Base-by-base conservation (phyloP, 352 stramenopile species). In the Lagenidium giganteum region DNA sequence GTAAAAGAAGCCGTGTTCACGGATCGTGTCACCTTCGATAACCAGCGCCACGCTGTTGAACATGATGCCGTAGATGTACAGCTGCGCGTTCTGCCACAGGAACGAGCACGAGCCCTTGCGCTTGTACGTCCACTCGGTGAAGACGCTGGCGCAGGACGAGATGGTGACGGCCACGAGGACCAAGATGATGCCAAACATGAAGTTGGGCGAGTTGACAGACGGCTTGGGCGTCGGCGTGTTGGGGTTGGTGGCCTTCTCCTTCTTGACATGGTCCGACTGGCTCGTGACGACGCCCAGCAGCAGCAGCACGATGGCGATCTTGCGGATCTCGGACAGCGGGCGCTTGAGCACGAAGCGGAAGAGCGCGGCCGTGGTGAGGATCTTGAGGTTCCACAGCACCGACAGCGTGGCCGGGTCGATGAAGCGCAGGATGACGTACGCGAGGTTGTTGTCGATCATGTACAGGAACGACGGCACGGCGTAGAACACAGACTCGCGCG, bases 361-460 rank as follows among this genome's bases (percentile, higher is more conserved):
- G 48, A 93, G 73, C 39, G 89, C 64, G 21, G 82, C 82, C 3
- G 82, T 93, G 28, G 79, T 82, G 40, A 93, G 61, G 57, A 93
- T 93, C 60, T 92, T 91, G 62, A 92, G 66, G 57, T 93, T 93
- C 82, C 82, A 93, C 21, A 91, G 71, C 58, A 93, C 78, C 8
- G 82, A 87, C 31, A 93, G 71, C 48, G 79, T 93, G 23, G 82
- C 79, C 1, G 82, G 79, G 57, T 93, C 82, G 50, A 93, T 71
- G 53, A 85, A 92, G 51, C 77, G 74, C 37, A 93, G 55, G 38
- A 93, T 89, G n/a, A 92, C 58, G 61, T 89, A 93, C 51, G 80
- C 86, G 31, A 93, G 72, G 54, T 93, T 93, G 67, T 92, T 93
- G 64, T 93, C 82, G 54, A 93, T 71, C 57, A 77, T 74, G 56